phyloP scores from a whole-genome alignment of 2,329 filamentous ascomycete species.

The Podosphaera xanthii region DNA sequence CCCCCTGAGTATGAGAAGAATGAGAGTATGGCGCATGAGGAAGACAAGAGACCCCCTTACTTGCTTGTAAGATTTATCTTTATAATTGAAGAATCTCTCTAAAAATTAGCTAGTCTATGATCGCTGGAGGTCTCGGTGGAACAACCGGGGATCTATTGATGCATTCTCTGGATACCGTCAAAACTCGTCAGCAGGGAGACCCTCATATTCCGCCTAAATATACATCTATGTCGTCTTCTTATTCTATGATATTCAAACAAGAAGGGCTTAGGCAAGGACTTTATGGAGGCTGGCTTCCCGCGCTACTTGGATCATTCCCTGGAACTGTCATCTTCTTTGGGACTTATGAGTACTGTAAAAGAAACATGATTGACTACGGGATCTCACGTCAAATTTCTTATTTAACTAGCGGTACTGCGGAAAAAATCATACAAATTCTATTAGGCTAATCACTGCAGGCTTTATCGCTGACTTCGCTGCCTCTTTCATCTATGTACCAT shows the following conservation, averaged over 20 bases:
- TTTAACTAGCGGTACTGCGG: constrained; percentile 46
- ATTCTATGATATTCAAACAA: constrained; percentile 79
- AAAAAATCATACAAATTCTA: neutral
- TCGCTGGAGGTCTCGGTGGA: constrained; percentile 81
- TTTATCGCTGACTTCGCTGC: constrained; percentile 82
- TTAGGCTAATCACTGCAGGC: constrained; percentile 25
- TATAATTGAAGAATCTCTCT: constrained; percentile 4
- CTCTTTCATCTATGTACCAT: constrained; percentile 84
- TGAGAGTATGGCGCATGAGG: constrained; percentile 18
- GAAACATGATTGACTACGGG: constrained; percentile 64
- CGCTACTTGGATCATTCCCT: constrained; percentile 75
- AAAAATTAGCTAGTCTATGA: constrained; percentile 46
- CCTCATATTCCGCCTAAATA: constrained; percentile 85
- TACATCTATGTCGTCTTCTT: constrained; percentile 70
- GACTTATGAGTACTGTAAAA: constrained; percentile 87
- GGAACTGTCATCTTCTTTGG: constrained; percentile 93
- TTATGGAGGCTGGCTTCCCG: constrained; percentile 84
- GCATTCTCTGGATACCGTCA: constrained; percentile 97
- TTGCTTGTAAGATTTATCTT: constrained; percentile 29
- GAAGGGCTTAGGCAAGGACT: constrained; percentile 70
- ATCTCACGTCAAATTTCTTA: constrained; percentile 69
- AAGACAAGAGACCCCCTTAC: constrained; percentile 36
- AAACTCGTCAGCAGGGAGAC: constrained; percentile 92
- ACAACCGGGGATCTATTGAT: constrained; percentile 92
- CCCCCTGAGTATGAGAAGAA: constrained; percentile 13